Evolutionary conservation across 2,329 filamentous ascomycete species (phyloP).

Genomic region (Diplodia seriata): DNA sequence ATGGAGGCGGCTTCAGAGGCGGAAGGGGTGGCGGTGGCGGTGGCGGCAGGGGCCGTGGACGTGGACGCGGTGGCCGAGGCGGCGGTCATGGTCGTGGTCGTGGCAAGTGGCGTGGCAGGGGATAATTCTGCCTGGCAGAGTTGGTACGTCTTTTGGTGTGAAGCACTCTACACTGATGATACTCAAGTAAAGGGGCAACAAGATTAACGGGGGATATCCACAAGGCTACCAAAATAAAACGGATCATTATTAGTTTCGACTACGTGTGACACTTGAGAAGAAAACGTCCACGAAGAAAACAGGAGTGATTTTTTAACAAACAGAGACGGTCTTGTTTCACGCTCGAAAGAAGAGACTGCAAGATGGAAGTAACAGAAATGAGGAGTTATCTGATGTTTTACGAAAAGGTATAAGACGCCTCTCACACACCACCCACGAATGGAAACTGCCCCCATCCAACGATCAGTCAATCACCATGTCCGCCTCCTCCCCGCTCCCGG

Average conservation of each 20-base stretch:
- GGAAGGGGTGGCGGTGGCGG: conserved; percentile 38
- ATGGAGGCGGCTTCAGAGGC: conserved; percentile 38
- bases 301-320: not conserved
- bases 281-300: not conserved
- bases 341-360: not conserved
- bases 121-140: not conserved
- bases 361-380: not conserved
- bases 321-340: not conserved
- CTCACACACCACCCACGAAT: not conserved
- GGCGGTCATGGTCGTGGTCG: not conserved
- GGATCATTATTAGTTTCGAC: not conserved
- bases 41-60: not conserved
- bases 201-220: not conserved
- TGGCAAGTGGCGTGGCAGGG: not conserved
- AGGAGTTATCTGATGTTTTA: not conserved
- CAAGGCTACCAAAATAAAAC: not conserved
- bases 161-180: not conserved
- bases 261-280: not conserved
- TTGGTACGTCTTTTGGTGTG: not conserved
- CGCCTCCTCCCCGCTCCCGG: conserved; percentile 11
- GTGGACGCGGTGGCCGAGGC: not conserved
- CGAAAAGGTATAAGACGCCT: not conserved
- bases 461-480: conserved; percentile 29
- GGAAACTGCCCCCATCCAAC: too few species aligned
- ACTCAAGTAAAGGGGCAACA: not conserved